Evolutionary conservation across 768 basidiomycete genomes (phyloP), one percentile per base, ranked within the genome.

Genomic region (Phanerodontia chrysosporium): DNA sequence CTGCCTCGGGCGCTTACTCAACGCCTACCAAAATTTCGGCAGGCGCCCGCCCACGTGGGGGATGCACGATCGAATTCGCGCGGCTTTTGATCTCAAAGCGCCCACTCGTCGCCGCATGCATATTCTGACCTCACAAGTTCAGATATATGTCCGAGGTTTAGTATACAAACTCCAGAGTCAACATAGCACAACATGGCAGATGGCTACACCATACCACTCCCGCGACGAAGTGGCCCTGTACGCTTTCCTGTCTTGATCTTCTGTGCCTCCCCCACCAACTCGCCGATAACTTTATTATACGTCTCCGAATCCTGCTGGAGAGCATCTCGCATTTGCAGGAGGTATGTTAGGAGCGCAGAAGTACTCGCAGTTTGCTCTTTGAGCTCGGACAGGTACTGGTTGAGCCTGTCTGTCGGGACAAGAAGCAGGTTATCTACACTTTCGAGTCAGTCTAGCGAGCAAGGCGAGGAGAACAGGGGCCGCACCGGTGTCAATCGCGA

Each of bases 211-310:
- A 60, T 57, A 12, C 79, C 78, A 65, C 78, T 82, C 36, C 69
- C 68, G 45, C 68, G 44, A 21, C 68, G 52, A 44, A 58, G 58
- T 1, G 46, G 45, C 6, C 60, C 57, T n/a, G 62, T 62, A 24
- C 64, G 66, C 52, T 86, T 89, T 16, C 83, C 83, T 7, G 83
- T 83, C 67, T 90, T 91, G 55, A 85, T 78, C 72, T 89, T 92
- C 69, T 92, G 90, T 32, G 95, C 94, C 72, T 96, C 92, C 45
- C 85, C 85, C n/a, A 97, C 92, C 51, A 97, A 76, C 69, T 93
- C 93, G 27, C 88, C 95, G 60, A 97, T 97, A 58, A 95, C 78
- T 16, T 85, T 87, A 72, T 97, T 95, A 67, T 93, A 94, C 27
- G 86, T 90, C 75, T 97, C 89, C 36, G 86, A 87, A 69, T 92